Evolutionary conservation across 345 rosid genomes (phyloP).

Genomic region (Lumnitzera racemosa): DNA sequence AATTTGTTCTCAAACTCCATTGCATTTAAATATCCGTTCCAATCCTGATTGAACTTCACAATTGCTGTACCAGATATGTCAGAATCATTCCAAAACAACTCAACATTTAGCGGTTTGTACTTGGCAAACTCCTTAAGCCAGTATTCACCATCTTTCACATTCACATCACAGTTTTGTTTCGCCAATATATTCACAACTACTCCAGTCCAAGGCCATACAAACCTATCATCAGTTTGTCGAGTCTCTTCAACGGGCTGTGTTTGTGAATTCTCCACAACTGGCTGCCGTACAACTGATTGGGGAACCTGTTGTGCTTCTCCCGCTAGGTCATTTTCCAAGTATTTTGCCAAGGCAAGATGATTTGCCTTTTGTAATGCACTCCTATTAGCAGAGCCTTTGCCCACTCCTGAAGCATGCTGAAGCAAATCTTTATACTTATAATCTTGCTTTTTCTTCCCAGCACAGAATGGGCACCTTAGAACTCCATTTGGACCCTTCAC

Average conservation of each 20-base stretch:
- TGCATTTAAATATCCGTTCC: slow-evolving; percentile 55
- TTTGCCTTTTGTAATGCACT: slow-evolving; percentile 70
- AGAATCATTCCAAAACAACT: slow-evolving; percentile 36
- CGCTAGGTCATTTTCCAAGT: slow-evolving; percentile 53
- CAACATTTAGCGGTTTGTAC: slow-evolving; percentile 52
- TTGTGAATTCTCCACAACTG: slow-evolving; percentile 16
- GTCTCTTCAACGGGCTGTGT: slow-evolving; percentile 18
- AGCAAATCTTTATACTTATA: slow-evolving; percentile 72
- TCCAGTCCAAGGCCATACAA: slow-evolving; percentile 91
- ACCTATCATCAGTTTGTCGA: slow-evolving; percentile 28
- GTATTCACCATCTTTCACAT: slow-evolving; percentile 25
- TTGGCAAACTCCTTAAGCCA: slow-evolving; percentile 54
- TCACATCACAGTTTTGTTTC: slow-evolving; percentile 14
- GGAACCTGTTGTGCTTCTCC: slow-evolving; percentile 32
- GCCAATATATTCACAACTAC: slow-evolving; percentile 34
- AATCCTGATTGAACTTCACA: slow-evolving; percentile 44
- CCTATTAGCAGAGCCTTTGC: slow-evolving; percentile 66
- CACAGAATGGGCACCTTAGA: slow-evolving; percentile 77
- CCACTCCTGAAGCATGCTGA: slow-evolving; percentile 85
- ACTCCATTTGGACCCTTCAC: slow-evolving; percentile 49
- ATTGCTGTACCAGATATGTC: slow-evolving; percentile 37
- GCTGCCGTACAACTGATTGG: slow-evolving; percentile 15
- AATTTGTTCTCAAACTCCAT: slow-evolving; percentile 61
- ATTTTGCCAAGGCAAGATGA: slow-evolving; percentile 68
- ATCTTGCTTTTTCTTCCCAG: slow-evolving; percentile 82